Evolutionary conservation across 495 filamentous ascomycete genomes (phyloP).

Genomic region (Xylaria nigripes): DNA sequence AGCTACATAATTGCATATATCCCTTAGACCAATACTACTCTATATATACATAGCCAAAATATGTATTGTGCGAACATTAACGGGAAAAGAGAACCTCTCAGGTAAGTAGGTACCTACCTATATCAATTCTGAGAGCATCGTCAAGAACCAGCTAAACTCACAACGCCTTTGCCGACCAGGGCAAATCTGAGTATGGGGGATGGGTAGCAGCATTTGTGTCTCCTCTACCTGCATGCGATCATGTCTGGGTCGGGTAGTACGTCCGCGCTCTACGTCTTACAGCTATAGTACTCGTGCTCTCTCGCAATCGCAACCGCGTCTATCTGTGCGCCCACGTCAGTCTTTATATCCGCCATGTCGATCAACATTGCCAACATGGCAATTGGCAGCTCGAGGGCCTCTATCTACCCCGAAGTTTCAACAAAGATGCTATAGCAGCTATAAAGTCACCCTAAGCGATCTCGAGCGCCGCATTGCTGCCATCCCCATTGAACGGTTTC

Average conservation of each 20-base stretch:
- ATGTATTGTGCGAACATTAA: neutral
- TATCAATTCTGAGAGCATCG: neutral
- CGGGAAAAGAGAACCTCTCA: neutral
- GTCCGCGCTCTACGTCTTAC: slow-evolving; percentile 30
- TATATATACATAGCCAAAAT: neutral
- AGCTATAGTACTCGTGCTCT: slow-evolving; percentile 22
- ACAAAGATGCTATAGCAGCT: slow-evolving; percentile 5
- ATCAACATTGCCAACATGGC: slow-evolving; percentile 11
- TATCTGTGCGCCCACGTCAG: neutral
- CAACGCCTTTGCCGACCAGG: slow-evolving; percentile 1
- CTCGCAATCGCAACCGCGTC: neutral
- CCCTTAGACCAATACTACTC: neutral
- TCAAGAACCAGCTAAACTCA: neutral
- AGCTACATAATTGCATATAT: neutral
- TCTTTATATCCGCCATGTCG: neutral
- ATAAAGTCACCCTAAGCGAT: slow-evolving; percentile 28
- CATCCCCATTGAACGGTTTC: slow-evolving; percentile 85
- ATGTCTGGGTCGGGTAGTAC: slow-evolving; percentile 27
- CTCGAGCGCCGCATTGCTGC: slow-evolving; percentile 75
- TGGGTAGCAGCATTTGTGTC: slow-evolving; percentile 20
- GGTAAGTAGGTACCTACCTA: no score
- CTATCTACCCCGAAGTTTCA: neutral
- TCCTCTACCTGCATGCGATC: slow-evolving; percentile 27
- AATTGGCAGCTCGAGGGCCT: neutral
- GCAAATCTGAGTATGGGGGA: slow-evolving; percentile 20